phyloP scores from a whole-genome alignment of 306 rosid species.

The Inga oerstediana region DNA sequence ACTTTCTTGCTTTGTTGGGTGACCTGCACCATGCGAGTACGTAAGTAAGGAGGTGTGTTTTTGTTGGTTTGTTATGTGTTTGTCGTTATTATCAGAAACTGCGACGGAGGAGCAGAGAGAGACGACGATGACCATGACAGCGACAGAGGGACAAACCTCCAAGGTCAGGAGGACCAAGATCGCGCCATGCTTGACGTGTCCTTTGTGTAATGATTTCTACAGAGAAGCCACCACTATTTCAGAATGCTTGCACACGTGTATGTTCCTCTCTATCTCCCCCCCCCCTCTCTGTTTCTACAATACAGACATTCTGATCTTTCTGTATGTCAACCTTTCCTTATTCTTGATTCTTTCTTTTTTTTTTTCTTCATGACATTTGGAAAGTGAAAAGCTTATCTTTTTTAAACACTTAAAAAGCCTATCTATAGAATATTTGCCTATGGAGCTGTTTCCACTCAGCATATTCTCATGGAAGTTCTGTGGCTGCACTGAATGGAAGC shows the following conservation, averaged over 20 bases:
- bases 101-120: background rate
- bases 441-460: conserved; percentile 6
- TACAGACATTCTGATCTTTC: background rate
- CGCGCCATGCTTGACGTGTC: conserved; percentile 35
- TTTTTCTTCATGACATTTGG: background rate
- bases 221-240: conserved; percentile 43
- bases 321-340: background rate
- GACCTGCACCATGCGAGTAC: conserved; percentile 64
- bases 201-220: conserved; percentile 33
- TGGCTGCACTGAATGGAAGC: background rate
- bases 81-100: conserved; percentile 30
- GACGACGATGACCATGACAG: conserved; percentile 30
- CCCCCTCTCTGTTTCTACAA: background rate
- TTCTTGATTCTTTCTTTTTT: background rate
- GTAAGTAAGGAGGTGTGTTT: conserved; percentile 35
- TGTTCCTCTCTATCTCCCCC: conserved; percentile 14
- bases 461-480: background rate
- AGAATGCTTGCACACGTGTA: conserved; percentile 55
- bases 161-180: conserved; percentile 16
- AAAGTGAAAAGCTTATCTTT: background rate
- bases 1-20: conserved; percentile 34
- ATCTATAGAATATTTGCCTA: background rate
- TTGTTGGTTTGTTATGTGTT: conserved; percentile 24
- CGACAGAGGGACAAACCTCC: background rate
- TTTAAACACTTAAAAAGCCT: background rate